Conservation (phyloP, 192 early-diverging fungal genomes). For the Paraglomus occultum region DNA sequence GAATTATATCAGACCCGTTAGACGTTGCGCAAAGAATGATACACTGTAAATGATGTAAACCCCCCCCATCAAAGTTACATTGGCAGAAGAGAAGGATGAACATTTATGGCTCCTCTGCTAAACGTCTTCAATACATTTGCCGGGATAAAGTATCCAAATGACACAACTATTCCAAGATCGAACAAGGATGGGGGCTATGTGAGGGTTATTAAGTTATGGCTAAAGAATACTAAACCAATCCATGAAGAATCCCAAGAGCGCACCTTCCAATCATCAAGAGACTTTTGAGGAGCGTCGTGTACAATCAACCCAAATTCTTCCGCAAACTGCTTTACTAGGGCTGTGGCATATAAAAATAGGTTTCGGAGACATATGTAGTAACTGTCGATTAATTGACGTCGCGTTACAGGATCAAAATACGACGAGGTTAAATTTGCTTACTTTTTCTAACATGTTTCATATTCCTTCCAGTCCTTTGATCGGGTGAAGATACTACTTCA, state of each 20-base stretch:
- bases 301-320: constrained; percentile 36
- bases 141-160: constrained; percentile 90
- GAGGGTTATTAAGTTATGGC: constrained; percentile 5
- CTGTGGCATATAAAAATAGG: constrained; percentile 31
- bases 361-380: neutral
- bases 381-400: neutral
- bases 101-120: constrained; percentile 71
- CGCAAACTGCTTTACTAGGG: constrained; percentile 49
- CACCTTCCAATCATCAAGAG: constrained; percentile 53
- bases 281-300: constrained; percentile 53
- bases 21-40: neutral
- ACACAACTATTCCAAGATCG: constrained; percentile 89
- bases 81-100: constrained; percentile 93
- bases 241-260: neutral
- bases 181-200: constrained; percentile 40
- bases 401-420: neutral
- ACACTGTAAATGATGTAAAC: neutral
- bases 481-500: constrained; percentile 35
- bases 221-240: constrained; percentile 1
- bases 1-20: neutral
- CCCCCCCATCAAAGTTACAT: constrained; percentile 50
- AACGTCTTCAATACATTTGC: constrained; percentile 66
- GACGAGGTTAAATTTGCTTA: neutral
- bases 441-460: constrained; percentile 6
- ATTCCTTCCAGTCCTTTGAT: constrained; percentile 37